phyloP scores from a whole-genome alignment of 2,329 filamentous ascomycete genomes.

The Trichophyton schoenleinii region DNA sequence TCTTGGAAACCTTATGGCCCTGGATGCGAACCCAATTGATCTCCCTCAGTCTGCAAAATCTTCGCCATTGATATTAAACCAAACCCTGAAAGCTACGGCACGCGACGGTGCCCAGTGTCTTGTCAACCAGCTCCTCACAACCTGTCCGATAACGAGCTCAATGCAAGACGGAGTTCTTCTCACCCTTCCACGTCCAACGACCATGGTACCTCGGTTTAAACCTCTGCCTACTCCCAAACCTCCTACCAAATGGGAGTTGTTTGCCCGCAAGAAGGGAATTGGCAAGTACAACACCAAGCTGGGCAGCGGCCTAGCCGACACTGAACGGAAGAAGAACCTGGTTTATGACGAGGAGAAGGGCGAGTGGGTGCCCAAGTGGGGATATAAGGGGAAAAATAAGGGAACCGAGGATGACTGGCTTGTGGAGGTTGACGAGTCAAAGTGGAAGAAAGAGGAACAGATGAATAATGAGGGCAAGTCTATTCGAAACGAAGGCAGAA shows the following conservation, averaged over 20 bases:
- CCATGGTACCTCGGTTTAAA: constrained; percentile 76
- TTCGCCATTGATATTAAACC: constrained; percentile 42
- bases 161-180: constrained; percentile 59
- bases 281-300: constrained; percentile 59
- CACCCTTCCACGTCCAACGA: constrained; percentile 57
- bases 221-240: constrained; percentile 69
- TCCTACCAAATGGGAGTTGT: constrained; percentile 89
- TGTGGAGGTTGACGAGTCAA: constrained; percentile 76
- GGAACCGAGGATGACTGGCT: constrained; percentile 73
- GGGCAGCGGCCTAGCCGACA: constrained; percentile 46
- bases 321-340: constrained; percentile 53
- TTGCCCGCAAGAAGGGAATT: constrained; percentile 94
- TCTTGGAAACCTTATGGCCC: constrained; percentile 71
- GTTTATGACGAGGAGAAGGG: constrained; percentile 72
- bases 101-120: constrained; percentile 85
- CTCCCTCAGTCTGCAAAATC: constrained; percentile 32
- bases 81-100: constrained; percentile 57
- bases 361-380: constrained; percentile 91
- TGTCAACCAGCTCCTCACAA: constrained; percentile 86
- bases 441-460: constrained; percentile 54
- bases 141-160: constrained; percentile 62
- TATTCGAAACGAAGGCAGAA: constrained; percentile 52
- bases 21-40: constrained; percentile 72
- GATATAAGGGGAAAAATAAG: constrained; percentile 84
- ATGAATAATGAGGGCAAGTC: constrained; percentile 46